These are phyloP conservation scores for Termitomyces bulborhizus DNA, from an alignment of 768 basidiomycete species.

Conservation along the genomic window DNA sequence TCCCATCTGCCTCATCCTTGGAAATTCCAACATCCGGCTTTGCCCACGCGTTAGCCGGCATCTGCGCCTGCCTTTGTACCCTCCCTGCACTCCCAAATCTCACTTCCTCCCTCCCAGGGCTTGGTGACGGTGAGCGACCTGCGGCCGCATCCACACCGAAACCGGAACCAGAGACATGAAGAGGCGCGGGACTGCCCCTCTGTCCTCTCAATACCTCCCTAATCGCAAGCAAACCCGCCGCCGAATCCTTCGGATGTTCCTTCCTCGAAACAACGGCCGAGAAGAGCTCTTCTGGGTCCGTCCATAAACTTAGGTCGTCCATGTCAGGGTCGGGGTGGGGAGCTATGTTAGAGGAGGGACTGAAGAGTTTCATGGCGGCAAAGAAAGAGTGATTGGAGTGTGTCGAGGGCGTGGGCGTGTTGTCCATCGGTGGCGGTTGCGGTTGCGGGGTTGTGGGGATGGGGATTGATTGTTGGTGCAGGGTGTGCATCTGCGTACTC, in stretches of 20 bases:
- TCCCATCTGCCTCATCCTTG: slow-evolving; percentile 44
- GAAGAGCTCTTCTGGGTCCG: slow-evolving; percentile 34
- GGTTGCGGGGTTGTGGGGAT: background rate
- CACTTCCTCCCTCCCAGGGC: background rate
- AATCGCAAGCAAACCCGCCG: slow-evolving; percentile 40
- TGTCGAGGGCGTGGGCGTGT: slow-evolving; percentile 15
- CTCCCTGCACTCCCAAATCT: slow-evolving; percentile 9
- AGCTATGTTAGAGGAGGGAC: slow-evolving; percentile 26
- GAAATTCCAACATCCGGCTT: slow-evolving; percentile 55
- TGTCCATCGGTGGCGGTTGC: slow-evolving; percentile 14
- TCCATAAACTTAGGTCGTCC: slow-evolving; percentile 49
- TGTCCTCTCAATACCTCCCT: slow-evolving; percentile 59
- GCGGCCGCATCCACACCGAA: no score
- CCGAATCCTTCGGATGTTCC: slow-evolving; percentile 55
- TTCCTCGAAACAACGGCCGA: slow-evolving; percentile 57
- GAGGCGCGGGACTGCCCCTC: slow-evolving; percentile 18
- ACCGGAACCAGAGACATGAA: no score
- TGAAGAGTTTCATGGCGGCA: slow-evolving; percentile 45
- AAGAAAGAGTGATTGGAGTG: slow-evolving; percentile 40
- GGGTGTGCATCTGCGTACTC: background rate
- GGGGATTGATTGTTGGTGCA: slow-evolving; percentile 1
- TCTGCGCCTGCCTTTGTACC: slow-evolving; percentile 16
- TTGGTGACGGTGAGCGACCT: background rate
- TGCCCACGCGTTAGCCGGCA: slow-evolving; percentile 40
- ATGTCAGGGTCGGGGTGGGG: slow-evolving; percentile 51